These are phyloP conservation scores for Sphaerostilbella broomeana DNA, from an alignment of 2,329 filamentous ascomycete species.

Conservation along the genomic window DNA sequence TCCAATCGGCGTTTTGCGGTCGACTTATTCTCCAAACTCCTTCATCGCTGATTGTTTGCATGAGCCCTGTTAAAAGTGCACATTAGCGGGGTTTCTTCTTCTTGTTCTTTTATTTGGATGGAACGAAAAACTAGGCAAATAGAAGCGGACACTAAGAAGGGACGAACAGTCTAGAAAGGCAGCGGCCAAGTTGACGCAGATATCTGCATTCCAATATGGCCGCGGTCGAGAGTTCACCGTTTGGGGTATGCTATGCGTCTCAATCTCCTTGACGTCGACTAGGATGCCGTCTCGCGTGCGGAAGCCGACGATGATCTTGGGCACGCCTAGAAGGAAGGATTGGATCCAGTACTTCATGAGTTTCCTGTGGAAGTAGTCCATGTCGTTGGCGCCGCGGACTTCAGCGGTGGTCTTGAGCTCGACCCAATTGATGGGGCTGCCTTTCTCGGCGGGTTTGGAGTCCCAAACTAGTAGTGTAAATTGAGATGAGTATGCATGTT, in stretches of 20 bases:
- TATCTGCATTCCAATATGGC: constrained; percentile 80
- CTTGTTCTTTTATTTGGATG: not conserved
- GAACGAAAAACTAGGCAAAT: constrained; percentile 1
- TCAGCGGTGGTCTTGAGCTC: constrained; percentile 88
- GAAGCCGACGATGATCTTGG: constrained; percentile 87
- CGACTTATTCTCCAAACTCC: constrained; percentile 79
- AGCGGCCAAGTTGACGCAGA: constrained; percentile 85
- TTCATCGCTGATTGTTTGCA: constrained; percentile 56
- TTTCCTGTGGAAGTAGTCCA: constrained; percentile 77
- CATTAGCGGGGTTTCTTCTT: no score
- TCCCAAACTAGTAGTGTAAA: constrained; percentile 61
- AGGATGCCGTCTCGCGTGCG: constrained; percentile 67
- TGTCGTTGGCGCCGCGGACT: constrained; percentile 60
- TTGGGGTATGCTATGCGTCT: constrained; percentile 71
- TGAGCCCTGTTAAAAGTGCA: constrained; percentile 46
- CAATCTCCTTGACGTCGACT: constrained; percentile 65
- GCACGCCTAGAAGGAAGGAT: constrained; percentile 87
- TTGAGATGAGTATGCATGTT: not conserved
- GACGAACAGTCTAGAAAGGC: constrained; percentile 68
- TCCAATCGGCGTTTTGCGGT: constrained; percentile 51
- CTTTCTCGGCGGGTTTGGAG: constrained; percentile 60
- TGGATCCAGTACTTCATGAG: constrained; percentile 96
- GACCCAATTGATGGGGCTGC: constrained; percentile 78
- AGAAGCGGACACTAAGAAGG: not conserved
- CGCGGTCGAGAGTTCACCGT: constrained; percentile 62